phyloP scores from a whole-genome alignment of 495 filamentous ascomycete genomes.

The Oleoguttula mirabilis region DNA sequence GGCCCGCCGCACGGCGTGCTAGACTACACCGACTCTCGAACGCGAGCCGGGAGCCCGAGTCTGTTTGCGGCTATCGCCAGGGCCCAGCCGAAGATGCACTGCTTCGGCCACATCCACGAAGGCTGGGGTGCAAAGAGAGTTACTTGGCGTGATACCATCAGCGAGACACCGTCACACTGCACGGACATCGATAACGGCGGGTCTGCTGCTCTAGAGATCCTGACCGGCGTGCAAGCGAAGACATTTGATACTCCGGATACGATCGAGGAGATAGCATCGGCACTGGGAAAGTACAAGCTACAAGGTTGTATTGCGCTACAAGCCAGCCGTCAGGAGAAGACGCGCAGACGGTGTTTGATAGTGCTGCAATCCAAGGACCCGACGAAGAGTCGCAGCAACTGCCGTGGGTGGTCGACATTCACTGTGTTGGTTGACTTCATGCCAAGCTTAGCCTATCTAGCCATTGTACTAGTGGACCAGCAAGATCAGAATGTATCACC shows the following conservation, averaged over 20 bases:
- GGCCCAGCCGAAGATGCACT: conserved; percentile 49
- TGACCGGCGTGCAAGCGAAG: background rate
- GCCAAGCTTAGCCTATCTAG: too few species aligned
- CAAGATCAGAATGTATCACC: conserved; percentile 5
- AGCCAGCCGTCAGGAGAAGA: conserved; percentile 32
- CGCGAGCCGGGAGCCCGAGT: conserved; percentile 42
- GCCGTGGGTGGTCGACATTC: conserved; percentile 13
- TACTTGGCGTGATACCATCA: conserved; percentile 38
- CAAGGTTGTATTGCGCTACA: background rate
- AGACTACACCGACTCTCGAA: conserved; percentile 33
- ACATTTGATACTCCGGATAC: background rate
- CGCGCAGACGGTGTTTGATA: conserved; percentile 57
- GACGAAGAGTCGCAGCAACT: conserved; percentile 1
- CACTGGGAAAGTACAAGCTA: too few species aligned
- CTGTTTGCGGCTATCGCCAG: conserved; percentile 45
- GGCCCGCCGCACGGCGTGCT: conserved; percentile 52
- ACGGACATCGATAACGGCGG: conserved; percentile 34
- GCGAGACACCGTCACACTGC: conserved; percentile 8
- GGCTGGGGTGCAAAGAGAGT: conserved; percentile 54
- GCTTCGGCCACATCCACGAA: conserved; percentile 68
- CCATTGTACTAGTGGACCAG: too few species aligned
- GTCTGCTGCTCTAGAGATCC: conserved; percentile 3
- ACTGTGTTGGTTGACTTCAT: background rate
- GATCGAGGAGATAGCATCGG: background rate
- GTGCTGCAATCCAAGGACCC: conserved; percentile 51